A percentile compares a stretch with the other conserved stretches of the same genome.
These are phyloP conservation scores for Aspergillus melleus DNA, from an alignment of 2,329 filamentous ascomycete species.

Conservation along the genomic window DNA sequence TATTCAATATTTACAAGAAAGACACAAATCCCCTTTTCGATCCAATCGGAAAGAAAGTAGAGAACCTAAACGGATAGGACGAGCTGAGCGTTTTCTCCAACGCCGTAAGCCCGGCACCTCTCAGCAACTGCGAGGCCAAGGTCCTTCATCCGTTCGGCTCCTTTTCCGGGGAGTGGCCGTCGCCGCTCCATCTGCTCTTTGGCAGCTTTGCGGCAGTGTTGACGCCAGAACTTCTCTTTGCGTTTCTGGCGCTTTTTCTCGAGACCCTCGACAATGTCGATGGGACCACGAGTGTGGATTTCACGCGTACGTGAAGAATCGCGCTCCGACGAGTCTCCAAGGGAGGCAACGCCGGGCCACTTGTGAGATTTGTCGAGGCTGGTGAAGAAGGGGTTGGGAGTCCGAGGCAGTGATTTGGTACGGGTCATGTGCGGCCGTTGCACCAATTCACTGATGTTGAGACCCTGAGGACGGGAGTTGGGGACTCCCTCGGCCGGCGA, in stretches of 20 bases:
- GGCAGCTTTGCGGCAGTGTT: slow-evolving; percentile 80
- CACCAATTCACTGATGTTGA: slow-evolving; percentile 55
- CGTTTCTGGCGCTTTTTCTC: slow-evolving; percentile 92
- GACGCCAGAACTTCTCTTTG: slow-evolving; percentile 87
- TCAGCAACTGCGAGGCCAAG: slow-evolving; percentile 86
- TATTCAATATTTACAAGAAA: slow-evolving; percentile 31
- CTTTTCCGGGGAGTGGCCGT: slow-evolving; percentile 74
- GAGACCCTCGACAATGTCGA: slow-evolving; percentile 95
- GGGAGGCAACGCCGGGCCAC: slow-evolving; percentile 33
- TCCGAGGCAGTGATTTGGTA: slow-evolving; percentile 84
- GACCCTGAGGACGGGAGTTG: slow-evolving; percentile 49
- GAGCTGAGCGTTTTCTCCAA: slow-evolving; percentile 56
- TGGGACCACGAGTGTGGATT: slow-evolving; percentile 80
- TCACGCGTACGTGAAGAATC: slow-evolving; percentile 45
- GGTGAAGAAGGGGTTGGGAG: slow-evolving; percentile 67
- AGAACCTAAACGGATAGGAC: slow-evolving; percentile 68
- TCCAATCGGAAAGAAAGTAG: slow-evolving; percentile 9
- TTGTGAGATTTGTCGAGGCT: slow-evolving; percentile 31
- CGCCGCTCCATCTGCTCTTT: slow-evolving; percentile 63
- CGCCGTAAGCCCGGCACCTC: slow-evolving; percentile 68
- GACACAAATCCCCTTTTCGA: slow-evolving; percentile 15
- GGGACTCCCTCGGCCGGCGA: slow-evolving; percentile 40
- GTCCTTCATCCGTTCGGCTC: slow-evolving; percentile 89
- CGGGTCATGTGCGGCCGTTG: slow-evolving; percentile 68
- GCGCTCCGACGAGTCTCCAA: slow-evolving; percentile 37